Conservation (phyloP, 768 basidiomycete species). For the Mycena amicta region DNA sequence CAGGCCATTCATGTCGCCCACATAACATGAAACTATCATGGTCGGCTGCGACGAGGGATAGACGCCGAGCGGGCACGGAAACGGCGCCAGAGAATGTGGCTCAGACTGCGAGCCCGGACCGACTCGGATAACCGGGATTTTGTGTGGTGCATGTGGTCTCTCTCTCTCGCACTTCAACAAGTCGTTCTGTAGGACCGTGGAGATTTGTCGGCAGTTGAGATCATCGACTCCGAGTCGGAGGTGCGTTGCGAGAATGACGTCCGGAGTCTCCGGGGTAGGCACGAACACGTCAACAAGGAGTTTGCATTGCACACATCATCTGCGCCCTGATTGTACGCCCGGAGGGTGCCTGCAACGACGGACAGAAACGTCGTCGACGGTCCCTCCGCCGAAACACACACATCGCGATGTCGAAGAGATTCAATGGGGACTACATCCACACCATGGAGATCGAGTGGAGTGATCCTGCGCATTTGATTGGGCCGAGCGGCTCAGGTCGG, state of each 20-base stretch:
- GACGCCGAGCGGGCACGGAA: not conserved
- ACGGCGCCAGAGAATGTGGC: not conserved
- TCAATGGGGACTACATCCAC: not conserved
- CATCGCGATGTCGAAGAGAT: constrained; percentile 1
- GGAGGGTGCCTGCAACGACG: constrained; percentile 2
- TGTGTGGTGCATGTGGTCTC: too few relatives aligned
- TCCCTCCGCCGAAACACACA: constrained; percentile 3
- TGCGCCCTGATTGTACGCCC: constrained; percentile 1
- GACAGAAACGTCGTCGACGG: constrained; percentile 8
- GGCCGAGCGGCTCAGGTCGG: not conserved
- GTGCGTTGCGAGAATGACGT: constrained; percentile 2
- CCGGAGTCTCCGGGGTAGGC: not conserved
- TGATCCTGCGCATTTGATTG: constrained; percentile 7
- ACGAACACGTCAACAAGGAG: constrained; percentile 1
- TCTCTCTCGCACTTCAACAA: too few relatives aligned
- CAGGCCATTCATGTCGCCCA: constrained; percentile 5
- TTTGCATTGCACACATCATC: constrained; percentile 4
- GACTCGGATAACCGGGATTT: too few relatives aligned
- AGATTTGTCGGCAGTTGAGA: not conserved
- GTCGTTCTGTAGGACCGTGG: not conserved
- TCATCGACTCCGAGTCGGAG: not conserved
- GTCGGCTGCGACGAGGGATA: not conserved
- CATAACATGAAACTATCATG: not conserved
- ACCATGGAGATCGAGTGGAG: not conserved
- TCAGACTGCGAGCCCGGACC: constrained; percentile 1